Base-by-base conservation (phyloP, 495 filamentous ascomycete genomes). In the Xanthoparmelia taractica region DNA sequence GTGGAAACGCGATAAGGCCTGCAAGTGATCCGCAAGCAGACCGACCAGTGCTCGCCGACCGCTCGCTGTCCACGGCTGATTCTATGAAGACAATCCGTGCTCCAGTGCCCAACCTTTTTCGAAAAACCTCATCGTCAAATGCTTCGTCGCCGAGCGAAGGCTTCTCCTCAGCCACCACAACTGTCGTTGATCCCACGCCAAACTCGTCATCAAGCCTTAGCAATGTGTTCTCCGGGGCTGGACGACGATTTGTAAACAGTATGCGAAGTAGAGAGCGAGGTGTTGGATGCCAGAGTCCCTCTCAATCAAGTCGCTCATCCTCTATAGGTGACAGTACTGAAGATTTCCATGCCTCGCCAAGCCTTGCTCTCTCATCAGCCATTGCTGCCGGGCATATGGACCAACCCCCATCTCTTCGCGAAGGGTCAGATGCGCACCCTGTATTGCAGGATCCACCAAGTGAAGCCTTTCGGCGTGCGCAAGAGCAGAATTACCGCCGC, bases 301-400 rank as follows among this genome's bases (percentile, higher is more conserved):
- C 64, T 45, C 60, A 61, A 34, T 68, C 68, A 27, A 69, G 67
- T 57, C 66, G 68, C 0, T 68, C 68, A 27, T 70, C 68, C 5
- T 70, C 68, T 31, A 55, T 68, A 6, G 66, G 66, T 37, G 79
- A 59, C 70, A 80, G 64, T 63, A 77, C 52, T 57, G 78, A 72
- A 56, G 84, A 89, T 62, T 84, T 82, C 65, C 85, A 83, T 67
- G 82, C 84, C 27, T 86, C 84, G 63, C 80, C 88, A 18, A 84
- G 78, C 66, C 75, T 87, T 25, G 81, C 83, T 27, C 66, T 88
- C 50, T 88, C 80, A 64, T 83, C 78, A 36, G 80, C 84, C 7
- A 74, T 85, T 48, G 86, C 85, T 1, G 78, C 82, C n/a, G 86
- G 86, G 10, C 84, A 80, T 61, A 72, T 88, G 52, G 80, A 85